Evolutionary conservation across 1,284 basidiomycete species (phyloP).

Genomic region (Anthracocystis walkeri): DNA sequence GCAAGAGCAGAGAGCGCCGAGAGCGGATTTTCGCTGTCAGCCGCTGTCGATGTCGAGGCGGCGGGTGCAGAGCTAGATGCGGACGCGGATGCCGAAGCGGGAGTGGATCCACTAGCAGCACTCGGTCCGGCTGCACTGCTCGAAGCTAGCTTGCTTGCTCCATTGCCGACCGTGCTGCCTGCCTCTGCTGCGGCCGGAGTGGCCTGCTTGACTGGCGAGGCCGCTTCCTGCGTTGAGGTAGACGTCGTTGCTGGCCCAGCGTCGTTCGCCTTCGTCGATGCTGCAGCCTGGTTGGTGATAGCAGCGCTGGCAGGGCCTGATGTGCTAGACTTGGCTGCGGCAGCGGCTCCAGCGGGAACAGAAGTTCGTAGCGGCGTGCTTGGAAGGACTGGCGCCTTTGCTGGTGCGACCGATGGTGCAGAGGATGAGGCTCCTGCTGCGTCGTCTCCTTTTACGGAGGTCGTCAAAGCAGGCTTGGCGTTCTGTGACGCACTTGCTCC

Average conservation of each 20-base stretch:
- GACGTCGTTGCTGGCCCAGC: conserved; percentile 6
- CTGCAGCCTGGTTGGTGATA: conserved; percentile 1
- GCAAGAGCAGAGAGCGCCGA: conserved; percentile 59
- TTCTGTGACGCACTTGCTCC: background rate
- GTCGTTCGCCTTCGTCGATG: conserved; percentile 11
- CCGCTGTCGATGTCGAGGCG: conserved; percentile 3
- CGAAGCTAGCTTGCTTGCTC: conserved; percentile 12
- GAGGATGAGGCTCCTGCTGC: conserved; percentile 1
- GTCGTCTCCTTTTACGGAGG: background rate
- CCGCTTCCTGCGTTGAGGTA: conserved; percentile 13
- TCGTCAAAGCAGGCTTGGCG: background rate
- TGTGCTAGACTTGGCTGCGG: conserved; percentile 9
- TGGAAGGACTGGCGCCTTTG: conserved; percentile 28
- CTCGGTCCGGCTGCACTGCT: conserved; percentile 11
- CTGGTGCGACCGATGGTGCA: conserved; percentile 1
- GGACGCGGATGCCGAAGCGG: conserved; percentile 4
- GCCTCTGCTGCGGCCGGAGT: conserved; percentile 3
- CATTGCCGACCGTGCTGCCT: conserved; percentile 7
- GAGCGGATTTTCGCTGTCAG: conserved; percentile 50
- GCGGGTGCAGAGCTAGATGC: conserved; percentile 4
- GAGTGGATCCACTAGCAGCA: background rate
- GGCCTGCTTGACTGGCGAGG: conserved; percentile 14
- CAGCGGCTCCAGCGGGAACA: background rate
- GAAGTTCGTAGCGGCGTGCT: conserved; percentile 31
- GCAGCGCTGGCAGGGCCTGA: conserved; percentile 9